Evolutionary conservation across 2,329 filamentous ascomycete species (phyloP).

Genomic region (Aspergillus pseudotamarii): DNA sequence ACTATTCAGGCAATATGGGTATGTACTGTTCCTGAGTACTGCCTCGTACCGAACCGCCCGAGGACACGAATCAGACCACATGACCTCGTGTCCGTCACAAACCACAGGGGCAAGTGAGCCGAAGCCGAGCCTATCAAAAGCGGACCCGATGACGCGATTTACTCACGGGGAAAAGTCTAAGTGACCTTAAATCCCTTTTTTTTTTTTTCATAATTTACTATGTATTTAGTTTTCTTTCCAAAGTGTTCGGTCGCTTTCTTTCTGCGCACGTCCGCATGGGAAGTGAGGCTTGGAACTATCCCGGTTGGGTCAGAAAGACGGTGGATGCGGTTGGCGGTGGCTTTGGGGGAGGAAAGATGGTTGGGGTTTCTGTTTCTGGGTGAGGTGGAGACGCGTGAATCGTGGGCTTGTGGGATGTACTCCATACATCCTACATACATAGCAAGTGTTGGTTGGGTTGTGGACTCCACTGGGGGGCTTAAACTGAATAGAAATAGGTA

Average conservation of each 20-base stretch:
- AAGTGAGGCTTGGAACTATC: neutral
- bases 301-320: neutral
- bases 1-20: too few species aligned
- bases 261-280: neutral
- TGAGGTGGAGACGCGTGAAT: neutral
- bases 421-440: neutral
- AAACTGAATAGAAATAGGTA: too few species aligned
- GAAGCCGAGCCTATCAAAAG: slow-evolving; percentile 10
- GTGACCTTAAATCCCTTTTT: slow-evolving; percentile 3
- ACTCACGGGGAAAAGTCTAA: slow-evolving; percentile 4
- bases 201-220: neutral
- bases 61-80: slow-evolving; percentile 3
- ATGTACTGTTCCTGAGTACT: neutral
- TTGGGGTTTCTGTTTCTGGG: neutral
- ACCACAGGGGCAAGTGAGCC: slow-evolving; percentile 13
- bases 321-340: neutral
- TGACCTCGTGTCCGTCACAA: slow-evolving; percentile 13
- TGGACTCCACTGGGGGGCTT: too few species aligned
- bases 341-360: neutral
- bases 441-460: too few species aligned
- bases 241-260: neutral
- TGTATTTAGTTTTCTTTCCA: neutral
- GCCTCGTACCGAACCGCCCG: neutral
- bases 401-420: neutral
- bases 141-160: slow-evolving; percentile 4